Evolutionary conservation across 768 basidiomycete species (phyloP).

Genomic region (Antrodiella citrinella): DNA sequence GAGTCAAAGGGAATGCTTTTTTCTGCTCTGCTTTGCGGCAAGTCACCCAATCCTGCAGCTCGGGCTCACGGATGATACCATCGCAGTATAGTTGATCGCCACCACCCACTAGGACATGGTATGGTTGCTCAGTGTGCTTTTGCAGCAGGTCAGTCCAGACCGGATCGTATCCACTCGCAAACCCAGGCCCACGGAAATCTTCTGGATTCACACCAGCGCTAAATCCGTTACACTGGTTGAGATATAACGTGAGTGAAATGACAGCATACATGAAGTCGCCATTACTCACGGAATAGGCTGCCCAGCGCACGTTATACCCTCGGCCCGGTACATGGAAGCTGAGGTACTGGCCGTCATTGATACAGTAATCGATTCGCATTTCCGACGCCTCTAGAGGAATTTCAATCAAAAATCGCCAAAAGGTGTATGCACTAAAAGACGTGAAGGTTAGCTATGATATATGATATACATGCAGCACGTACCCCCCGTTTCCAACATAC

Average conservation of each 20-base stretch:
- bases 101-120: slow-evolving; percentile 89
- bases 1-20: slow-evolving; percentile 48
- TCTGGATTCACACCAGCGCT: slow-evolving; percentile 85
- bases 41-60: slow-evolving; percentile 80
- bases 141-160: slow-evolving; percentile 90
- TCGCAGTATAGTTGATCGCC: slow-evolving; percentile 93
- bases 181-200: slow-evolving; percentile 77
- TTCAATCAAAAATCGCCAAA: slow-evolving; percentile 89
- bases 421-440: slow-evolving; percentile 77
- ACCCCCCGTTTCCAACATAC: slow-evolving; percentile 22
- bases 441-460: too few species aligned
- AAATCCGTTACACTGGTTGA: slow-evolving; percentile 73
- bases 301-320: slow-evolving; percentile 84
- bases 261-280: neutral
- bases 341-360: slow-evolving; percentile 73
- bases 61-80: slow-evolving; percentile 74
- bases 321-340: slow-evolving; percentile 79
- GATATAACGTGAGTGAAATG: neutral
- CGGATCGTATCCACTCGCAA: slow-evolving; percentile 77
- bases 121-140: slow-evolving; percentile 72
- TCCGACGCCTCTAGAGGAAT: slow-evolving; percentile 67
- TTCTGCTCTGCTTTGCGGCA: slow-evolving; percentile 51
- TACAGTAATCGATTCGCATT: slow-evolving; percentile 69
- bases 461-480: too few species aligned
- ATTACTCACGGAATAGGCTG: slow-evolving; percentile 66